A percentile compares a stretch with the other conserved stretches of the same genome.
These are phyloP conservation scores for Aspergillus sergii DNA, from an alignment of 2,329 filamentous ascomycete species.

Conservation along the genomic window DNA sequence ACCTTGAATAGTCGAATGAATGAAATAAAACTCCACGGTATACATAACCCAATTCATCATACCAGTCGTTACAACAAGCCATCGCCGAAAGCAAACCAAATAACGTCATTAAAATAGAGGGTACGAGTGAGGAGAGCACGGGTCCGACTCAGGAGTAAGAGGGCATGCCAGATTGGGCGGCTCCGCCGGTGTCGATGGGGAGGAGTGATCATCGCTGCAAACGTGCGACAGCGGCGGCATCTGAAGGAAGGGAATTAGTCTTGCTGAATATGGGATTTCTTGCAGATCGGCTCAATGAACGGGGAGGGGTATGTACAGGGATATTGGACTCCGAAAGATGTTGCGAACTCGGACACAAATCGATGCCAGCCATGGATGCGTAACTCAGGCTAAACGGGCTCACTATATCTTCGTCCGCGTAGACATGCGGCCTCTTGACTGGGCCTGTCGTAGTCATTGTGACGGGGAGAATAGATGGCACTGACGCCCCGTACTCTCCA, in stretches of 20 bases:
- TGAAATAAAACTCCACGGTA: slow-evolving; percentile 6
- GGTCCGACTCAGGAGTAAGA: slow-evolving; percentile 44
- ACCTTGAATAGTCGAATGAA: slow-evolving; percentile 7
- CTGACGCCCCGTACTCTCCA: slow-evolving; percentile 41
- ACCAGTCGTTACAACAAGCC: slow-evolving; percentile 10
- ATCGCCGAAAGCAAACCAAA: slow-evolving; percentile 1
- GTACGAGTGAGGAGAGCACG: slow-evolving; percentile 43
- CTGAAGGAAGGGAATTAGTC: slow-evolving; percentile 28
- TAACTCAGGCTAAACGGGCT: slow-evolving; percentile 65
- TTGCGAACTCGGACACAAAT: slow-evolving; percentile 45
- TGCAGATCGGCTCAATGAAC: slow-evolving; percentile 22
- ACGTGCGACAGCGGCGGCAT: slow-evolving; percentile 41
- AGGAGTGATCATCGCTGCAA: slow-evolving; percentile 44
- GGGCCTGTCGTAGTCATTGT: slow-evolving; percentile 42
- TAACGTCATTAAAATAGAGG: slow-evolving; percentile 22
- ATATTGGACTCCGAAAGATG: slow-evolving; percentile 40
- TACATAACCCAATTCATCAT: slow-evolving; percentile 8
- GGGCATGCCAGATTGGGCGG: slow-evolving; percentile 42
- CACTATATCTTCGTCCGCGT: slow-evolving; percentile 58
- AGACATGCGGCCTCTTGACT: slow-evolving; percentile 55
- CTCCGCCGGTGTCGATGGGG: slow-evolving; percentile 44
- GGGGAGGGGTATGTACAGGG: slow-evolving; percentile 47
- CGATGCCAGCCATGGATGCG: slow-evolving; percentile 60
- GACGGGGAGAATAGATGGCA: slow-evolving; percentile 50
- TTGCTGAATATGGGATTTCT: slow-evolving; percentile 15